Evolutionary conservation across 2,329 filamentous ascomycete genomes (phyloP), one percentile per base, ranked within the genome.

Genomic region (Lasiodiplodia citricola): DNA sequence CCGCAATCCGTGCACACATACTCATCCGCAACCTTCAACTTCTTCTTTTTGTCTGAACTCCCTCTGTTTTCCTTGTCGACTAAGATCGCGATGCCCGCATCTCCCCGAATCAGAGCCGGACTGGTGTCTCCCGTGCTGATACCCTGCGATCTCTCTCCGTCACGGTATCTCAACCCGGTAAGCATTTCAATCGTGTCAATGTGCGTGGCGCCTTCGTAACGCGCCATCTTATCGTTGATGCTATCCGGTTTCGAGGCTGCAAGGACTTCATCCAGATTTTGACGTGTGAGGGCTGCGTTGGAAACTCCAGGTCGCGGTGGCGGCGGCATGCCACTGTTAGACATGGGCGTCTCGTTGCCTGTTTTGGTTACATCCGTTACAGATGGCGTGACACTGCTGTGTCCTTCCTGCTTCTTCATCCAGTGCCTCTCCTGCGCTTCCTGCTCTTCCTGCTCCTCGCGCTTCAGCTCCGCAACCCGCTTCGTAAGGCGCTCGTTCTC

Each of bases 1-100:
- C 95, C 94, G 81, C 95, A 98, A 79, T 97, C 95, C 1, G 93
- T 95, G 80, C 95, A 98, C 47, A 97, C 93, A 77, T 97, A 97
- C 83, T 97, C 94, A 76, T 97, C 87, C 11, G 85, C 84, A 54
- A 86, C 86, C 78, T 97, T 97, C 57, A 93, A 83, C 79, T 97
- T 97, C 84, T 92, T 92, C 84, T 96, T 90, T 78, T 91, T 96
- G 80, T 97, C 94, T 0, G 87, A 90, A 14, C 86, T 86, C 23
- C 78, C 80, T 60, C 91, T 84, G 16, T 87, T 86, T 69, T 96
- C 93, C 71, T 93, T 89, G 72, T 97, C 93, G 41, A 92, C 82
- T 0, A 93, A 89, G 64, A 96, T 96, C 8, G 92, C 91, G 70
- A 97, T 95, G 62, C 94, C 94, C 10, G 89, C 93, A 77, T 97